phyloP scores from a whole-genome alignment of 352 stramenopile genomes.

The Globisporangium camurandrum region DNA sequence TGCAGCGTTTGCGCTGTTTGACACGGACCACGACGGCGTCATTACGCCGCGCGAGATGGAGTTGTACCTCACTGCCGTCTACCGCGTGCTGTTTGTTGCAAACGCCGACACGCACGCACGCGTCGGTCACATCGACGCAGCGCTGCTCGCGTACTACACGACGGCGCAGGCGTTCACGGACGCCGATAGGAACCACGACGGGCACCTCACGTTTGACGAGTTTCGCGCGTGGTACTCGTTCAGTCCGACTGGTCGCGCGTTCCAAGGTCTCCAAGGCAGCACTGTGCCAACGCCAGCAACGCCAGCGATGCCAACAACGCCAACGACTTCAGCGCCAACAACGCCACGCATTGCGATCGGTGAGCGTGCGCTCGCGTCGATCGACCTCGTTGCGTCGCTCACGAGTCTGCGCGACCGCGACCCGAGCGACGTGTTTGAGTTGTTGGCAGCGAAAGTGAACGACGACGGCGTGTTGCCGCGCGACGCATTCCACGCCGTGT shows the following conservation, averaged over 20 bases:
- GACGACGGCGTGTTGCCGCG: constrained; percentile 69
- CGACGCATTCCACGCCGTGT: constrained; percentile 56
- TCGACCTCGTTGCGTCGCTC: constrained; percentile 50
- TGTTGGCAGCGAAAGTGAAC: constrained; percentile 77
- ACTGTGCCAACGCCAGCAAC: constrained; percentile 4
- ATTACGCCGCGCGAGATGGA: constrained; percentile 82
- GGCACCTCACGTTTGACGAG: constrained; percentile 67
- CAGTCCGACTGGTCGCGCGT: neutral
- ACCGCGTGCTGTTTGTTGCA: constrained; percentile 56
- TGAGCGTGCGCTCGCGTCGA: constrained; percentile 27
- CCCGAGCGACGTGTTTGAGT: constrained; percentile 72
- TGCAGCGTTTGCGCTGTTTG: constrained; percentile 80
- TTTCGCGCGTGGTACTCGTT: constrained; percentile 74
- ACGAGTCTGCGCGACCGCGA: constrained; percentile 45
- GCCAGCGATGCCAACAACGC: constrained; percentile 1
- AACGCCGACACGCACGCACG: constrained; percentile 22
- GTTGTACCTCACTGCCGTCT: constrained; percentile 68
- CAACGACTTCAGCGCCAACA: neutral
- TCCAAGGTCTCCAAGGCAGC: neutral
- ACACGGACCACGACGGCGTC: constrained; percentile 73
- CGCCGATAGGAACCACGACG: constrained; percentile 81
- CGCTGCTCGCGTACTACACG: constrained; percentile 58
- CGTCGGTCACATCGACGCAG: constrained; percentile 45
- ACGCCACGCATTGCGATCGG: constrained; percentile 11
- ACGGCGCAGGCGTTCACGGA: constrained; percentile 78